Evolutionary conservation across 768 basidiomycete genomes (phyloP), one percentile per base, ranked within the genome.

Genomic region (Russula abietina): DNA sequence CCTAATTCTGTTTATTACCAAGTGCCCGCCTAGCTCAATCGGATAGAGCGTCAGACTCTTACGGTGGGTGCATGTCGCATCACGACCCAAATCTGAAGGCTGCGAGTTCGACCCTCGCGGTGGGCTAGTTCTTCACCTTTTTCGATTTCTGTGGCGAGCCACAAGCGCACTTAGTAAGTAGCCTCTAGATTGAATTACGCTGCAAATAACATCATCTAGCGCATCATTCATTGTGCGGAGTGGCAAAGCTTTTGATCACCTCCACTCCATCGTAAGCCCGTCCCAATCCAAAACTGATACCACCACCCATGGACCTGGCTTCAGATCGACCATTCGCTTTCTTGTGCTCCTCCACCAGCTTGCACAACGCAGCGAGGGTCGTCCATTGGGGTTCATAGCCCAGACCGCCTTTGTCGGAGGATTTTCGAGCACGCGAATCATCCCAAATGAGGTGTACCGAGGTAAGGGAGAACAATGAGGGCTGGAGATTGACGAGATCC

Each of bases 41-140:
- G 80, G 80, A 81, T 83, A 81, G 81, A 83, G 80, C 80, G 80
- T 81, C 80, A 83, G 80, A 81, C 80, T 81, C 80, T 81, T 83
- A 83, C 0, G 60, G 59, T 48, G 64, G 55, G 50, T 53, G 38
- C 39, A n/a, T n/a, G 26, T 55, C 12, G 17, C 24, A 24, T 39
- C 38, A 33, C 36, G 33, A 52, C 11, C 10, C 19, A 12, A 59
- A 80, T 80, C 80, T 80, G 79, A 81, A 81, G 81, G 80, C 79
- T 81, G 80, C 80, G 80, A 80, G 80, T 81, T 81, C 80, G 80
- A 81, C 80, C 79, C 81, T 80, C 80, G 80, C 80, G 80, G 81
- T 81, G 80, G 80, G 80, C 81, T 81, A 81, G 60, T 60, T 1
- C 1, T 12, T 17, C 17, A 28, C 4, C 24, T 41, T 55, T 55